A percentile compares a stretch with the other conserved stretches of the same genome.
Evolutionary conservation across 768 basidiomycete genomes (phyloP).

Genomic region (Collybia nuda): DNA sequence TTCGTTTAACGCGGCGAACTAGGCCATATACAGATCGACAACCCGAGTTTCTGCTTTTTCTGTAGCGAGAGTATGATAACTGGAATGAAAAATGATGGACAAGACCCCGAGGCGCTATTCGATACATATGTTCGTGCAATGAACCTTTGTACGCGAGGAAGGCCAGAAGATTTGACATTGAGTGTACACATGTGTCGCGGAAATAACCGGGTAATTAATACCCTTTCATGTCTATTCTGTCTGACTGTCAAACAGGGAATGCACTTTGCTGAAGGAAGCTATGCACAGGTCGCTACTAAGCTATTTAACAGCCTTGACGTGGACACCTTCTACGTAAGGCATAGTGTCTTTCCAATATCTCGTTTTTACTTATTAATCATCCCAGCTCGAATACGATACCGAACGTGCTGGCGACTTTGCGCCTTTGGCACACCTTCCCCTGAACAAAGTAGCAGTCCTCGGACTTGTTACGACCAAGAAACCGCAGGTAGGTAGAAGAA

Average conservation of each 20-base stretch:
- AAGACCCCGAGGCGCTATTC: constrained; percentile 60
- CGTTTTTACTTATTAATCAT: constrained; percentile 9
- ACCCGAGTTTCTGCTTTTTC: constrained; percentile 57
- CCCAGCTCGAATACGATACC: constrained; percentile 58
- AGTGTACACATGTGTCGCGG: constrained; percentile 61
- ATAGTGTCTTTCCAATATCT: background rate
- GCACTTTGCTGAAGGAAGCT: constrained; percentile 59
- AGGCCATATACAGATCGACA: constrained; percentile 51
- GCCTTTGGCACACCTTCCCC: constrained; percentile 48
- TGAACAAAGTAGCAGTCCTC: constrained; percentile 41
- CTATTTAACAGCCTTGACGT: constrained; percentile 59
- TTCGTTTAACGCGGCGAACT: background rate
- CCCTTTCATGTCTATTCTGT: background rate
- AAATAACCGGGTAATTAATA: constrained; percentile 37
- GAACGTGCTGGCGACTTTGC: constrained; percentile 57
- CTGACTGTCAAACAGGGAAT: background rate
- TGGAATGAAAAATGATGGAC: constrained; percentile 54
- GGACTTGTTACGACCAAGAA: constrained; percentile 47
- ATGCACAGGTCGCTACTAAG: constrained; percentile 48
- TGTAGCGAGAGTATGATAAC: constrained; percentile 53
- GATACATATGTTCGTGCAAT: constrained; percentile 65
- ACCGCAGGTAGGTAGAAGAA: constrained; percentile 29
- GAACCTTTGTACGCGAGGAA: constrained; percentile 49
- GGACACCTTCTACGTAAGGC: constrained; percentile 45
- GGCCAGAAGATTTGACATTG: constrained; percentile 50